Conservation (phyloP, 2,329 filamentous ascomycete genomes). For the Zopfia rhizophila region DNA sequence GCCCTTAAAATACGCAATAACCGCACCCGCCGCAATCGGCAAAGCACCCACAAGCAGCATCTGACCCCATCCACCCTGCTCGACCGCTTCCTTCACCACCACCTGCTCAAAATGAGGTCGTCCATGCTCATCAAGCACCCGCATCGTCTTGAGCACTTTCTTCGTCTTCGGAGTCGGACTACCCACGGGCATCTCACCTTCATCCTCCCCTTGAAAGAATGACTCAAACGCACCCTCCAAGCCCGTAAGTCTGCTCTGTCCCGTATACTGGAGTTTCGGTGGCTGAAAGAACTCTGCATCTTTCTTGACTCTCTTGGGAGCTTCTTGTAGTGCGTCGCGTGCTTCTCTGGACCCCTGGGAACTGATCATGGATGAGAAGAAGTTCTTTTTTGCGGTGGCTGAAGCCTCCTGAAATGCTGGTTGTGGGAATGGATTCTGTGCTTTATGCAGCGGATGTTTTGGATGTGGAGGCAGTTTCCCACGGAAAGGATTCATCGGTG, state of each 20-base stretch:
- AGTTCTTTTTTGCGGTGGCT: constrained; percentile 59
- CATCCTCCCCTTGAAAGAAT: too few relatives aligned
- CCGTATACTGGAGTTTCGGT: constrained; percentile 48
- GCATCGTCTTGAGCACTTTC: too few relatives aligned
- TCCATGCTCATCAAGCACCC: too few relatives aligned
- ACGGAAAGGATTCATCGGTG: constrained; percentile 69
- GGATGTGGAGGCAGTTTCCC: constrained; percentile 77
- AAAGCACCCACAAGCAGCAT: constrained; percentile 5
- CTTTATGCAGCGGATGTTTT: constrained; percentile 69
- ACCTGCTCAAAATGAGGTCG: too few relatives aligned
- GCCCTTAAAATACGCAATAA: constrained; percentile 1
- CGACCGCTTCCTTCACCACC: too few relatives aligned
- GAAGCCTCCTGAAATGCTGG: constrained; percentile 63
- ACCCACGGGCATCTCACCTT: not conserved
- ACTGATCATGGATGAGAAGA: constrained; percentile 58
- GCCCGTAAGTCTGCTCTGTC: constrained; percentile 42
- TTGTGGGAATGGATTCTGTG: constrained; percentile 70
- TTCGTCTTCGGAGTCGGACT: not conserved
- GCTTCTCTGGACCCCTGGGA: constrained; percentile 12
- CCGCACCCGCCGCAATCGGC: constrained; percentile 4
- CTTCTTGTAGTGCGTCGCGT: constrained; percentile 26
- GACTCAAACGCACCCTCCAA: constrained; percentile 47
- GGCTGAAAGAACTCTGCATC: constrained; percentile 42
- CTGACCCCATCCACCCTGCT: constrained; percentile 1
- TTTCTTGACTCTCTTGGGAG: constrained; percentile 38